Evolutionary conservation across 1,284 basidiomycete species (phyloP), one percentile per base, ranked within the genome.

Genomic region (Cryptococcus neoformans): DNA sequence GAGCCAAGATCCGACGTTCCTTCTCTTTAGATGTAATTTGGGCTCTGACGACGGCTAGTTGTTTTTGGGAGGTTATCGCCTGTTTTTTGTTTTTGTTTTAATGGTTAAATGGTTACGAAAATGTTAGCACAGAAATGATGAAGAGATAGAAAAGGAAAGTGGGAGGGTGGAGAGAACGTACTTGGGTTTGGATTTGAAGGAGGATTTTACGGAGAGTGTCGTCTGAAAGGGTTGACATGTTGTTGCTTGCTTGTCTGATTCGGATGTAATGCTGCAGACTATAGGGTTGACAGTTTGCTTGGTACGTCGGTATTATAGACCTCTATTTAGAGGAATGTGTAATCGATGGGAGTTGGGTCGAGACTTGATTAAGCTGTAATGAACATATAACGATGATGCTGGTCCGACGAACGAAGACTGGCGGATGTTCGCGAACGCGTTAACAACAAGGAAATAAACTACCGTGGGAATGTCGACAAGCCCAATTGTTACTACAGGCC

Each of bases 171-270:
- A 52, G 44, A 21, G 40, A 34, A 58, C 63, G 40, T 28, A 73
- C 70, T 56, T 75, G 89, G 86, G 78, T 87, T 85, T 95, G 91
- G 57, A 94, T 92, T 80, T 94, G 92, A 51, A 88, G 78, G 54
- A 95, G 79, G 73, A 95, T 93, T 92, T 94, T 76, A 45, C 2
- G 34, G 16, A 4, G 79, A 0, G 91, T 92, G 59, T 94, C 90
- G 71, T 94, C 91, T 41, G 90, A 84, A 42, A 94, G 81, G 44
- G 84, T 81, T 57, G 88, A 82, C 88, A 90, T 90, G 38, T 52
- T 56, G 54, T 11, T 39, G 36, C 39, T 49, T 36, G 9, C 47
- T 49, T 28, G 28, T 28, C 28, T 28, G 28, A 28, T 28, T 28
- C 4, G 28, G 28, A 28, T 28, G 28, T 28, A 28, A 28, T 28